Evolutionary conservation across 768 basidiomycete species (phyloP).

Genomic region (Pleurotus ostreatus): DNA sequence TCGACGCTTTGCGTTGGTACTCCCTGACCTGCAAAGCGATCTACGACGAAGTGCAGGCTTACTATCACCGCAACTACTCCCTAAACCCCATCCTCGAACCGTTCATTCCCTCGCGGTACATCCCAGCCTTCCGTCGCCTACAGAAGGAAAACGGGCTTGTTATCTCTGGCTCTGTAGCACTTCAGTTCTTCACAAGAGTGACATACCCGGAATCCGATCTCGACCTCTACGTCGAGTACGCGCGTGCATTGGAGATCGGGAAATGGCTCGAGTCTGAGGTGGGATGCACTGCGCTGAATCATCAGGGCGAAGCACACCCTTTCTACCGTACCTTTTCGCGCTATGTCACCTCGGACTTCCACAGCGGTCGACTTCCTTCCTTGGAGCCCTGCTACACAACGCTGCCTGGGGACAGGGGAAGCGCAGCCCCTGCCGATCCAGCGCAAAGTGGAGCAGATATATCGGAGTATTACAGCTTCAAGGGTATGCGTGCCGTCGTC

Average conservation of each 20-base stretch:
- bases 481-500: not conserved
- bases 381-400: not conserved
- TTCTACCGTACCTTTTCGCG: conserved; percentile 11
- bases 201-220: conserved; percentile 45
- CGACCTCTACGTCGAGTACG: conserved; percentile 42
- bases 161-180: conserved; percentile 50
- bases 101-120: conserved; percentile 25
- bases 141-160: conserved; percentile 39
- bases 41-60: not conserved
- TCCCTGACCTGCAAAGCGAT: conserved; percentile 17
- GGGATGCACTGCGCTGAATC: conserved; percentile 14
- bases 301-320: conserved; percentile 14
- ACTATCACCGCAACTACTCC: conserved; percentile 24
- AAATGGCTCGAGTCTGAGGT: conserved; percentile 33
- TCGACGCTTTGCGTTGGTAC: conserved; percentile 19
- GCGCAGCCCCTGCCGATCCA: no score
- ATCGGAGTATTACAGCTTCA: conserved; percentile 2
- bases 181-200: conserved; percentile 46
- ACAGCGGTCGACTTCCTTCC: no score
- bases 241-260: conserved; percentile 25
- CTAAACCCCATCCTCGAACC: conserved; percentile 30
- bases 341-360: not conserved
- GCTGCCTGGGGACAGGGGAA: conserved; percentile 10
- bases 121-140: conserved; percentile 33
- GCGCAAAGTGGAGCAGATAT: not conserved